phyloP scores from a whole-genome alignment of 768 basidiomycete genomes.

The Artomyces pyxidatus region DNA sequence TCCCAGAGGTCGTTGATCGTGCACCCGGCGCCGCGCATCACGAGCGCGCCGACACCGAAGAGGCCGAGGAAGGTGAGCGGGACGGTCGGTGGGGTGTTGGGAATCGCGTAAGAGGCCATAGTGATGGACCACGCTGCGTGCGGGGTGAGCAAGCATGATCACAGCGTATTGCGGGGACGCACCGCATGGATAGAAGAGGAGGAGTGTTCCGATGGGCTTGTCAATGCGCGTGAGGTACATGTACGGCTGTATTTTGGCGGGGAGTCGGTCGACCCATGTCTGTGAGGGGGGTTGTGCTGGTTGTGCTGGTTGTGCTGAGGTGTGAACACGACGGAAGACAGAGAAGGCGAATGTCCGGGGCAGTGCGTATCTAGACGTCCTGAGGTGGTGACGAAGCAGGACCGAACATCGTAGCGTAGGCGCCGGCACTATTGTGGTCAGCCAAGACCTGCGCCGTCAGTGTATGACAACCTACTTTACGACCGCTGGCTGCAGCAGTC shows the following conservation, averaged over 20 bases:
- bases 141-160: not conserved
- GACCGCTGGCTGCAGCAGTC: no score
- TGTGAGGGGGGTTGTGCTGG: conserved; percentile 5
- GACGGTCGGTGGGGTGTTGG: conserved; percentile 53
- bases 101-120: conserved; percentile 84
- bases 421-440: no score
- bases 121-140: conserved; percentile 91
- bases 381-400: no score
- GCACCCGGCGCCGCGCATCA: conserved; percentile 98
- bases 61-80: conserved; percentile 72
- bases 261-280: conserved; percentile 66
- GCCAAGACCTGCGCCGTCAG: no score
- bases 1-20: conserved; percentile 99
- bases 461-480: no score
- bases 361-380: no score
- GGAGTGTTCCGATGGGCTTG: conserved; percentile 90
- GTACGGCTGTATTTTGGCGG: conserved; percentile 62
- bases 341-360: no score
- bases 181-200: conserved; percentile 95
- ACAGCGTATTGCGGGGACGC: conserved; percentile 22
- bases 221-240: conserved; percentile 82
- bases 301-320: not conserved
- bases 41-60: conserved; percentile 83
- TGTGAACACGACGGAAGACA: no score
- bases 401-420: no score